phyloP scores from a whole-genome alignment of 148 eudicot species.

The Silene uniflora region DNA sequence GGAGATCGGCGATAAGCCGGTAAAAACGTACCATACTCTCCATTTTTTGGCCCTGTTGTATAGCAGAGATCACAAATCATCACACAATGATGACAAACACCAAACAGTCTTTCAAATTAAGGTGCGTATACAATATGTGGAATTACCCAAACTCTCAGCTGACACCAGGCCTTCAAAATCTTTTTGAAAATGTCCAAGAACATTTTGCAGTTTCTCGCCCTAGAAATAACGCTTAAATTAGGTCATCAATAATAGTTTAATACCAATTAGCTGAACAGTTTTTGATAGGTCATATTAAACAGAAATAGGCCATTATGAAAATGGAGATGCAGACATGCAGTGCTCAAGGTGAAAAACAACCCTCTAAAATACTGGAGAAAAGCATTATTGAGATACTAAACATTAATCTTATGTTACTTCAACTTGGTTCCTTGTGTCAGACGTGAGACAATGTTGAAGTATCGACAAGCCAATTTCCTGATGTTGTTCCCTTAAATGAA shows the following conservation, averaged over 20 bases:
- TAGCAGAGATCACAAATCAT: slow-evolving; percentile 27
- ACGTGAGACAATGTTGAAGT: background rate
- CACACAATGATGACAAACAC: slow-evolving; percentile 27
- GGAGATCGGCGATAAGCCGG: slow-evolving; percentile 83
- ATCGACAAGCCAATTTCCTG: background rate
- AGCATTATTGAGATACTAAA: background rate
- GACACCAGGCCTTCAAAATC: slow-evolving; percentile 98
- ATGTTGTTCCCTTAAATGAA: background rate
- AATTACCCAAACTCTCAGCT: slow-evolving; percentile 94
- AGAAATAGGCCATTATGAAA: background rate
- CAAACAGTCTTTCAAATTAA: slow-evolving; percentile 12
- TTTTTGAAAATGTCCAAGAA: slow-evolving; percentile 89
- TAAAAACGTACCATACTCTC: slow-evolving; percentile 92
- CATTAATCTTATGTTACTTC: background rate
- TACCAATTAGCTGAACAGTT: background rate
- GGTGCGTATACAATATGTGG: slow-evolving; percentile 13
- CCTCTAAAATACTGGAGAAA: background rate
- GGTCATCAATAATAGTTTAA: background rate
- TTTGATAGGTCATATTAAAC: background rate
- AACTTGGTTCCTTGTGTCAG: background rate
- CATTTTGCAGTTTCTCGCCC: slow-evolving; percentile 92
- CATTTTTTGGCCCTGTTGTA: slow-evolving; percentile 81
- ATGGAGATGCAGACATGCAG: background rate
- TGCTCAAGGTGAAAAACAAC: background rate
- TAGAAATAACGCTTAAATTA: slow-evolving; percentile 26